Conservation (phyloP, 257 asterid genomes). For the Craterostigma plantagineum region DNA sequence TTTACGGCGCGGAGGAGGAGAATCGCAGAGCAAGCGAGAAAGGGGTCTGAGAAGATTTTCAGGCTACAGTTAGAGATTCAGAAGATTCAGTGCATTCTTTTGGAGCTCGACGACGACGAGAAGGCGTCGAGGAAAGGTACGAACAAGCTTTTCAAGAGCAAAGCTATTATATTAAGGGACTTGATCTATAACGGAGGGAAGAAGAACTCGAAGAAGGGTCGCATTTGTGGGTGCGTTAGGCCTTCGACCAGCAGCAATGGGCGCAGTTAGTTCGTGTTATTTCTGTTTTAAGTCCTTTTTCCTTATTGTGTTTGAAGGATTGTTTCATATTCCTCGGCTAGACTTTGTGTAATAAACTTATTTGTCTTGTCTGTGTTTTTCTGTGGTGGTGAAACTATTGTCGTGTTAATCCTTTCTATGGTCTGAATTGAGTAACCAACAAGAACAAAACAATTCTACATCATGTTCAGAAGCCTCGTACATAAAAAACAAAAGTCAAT, state of each 20-base stretch:
- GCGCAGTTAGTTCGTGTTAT: conserved; percentile 6
- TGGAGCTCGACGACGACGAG: conserved; percentile 52
- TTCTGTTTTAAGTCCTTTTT: too few species aligned
- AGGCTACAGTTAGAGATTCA: conserved; percentile 51
- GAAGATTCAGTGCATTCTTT: conserved; percentile 45
- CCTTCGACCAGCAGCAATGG: conserved; percentile 30
- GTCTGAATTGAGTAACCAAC: too few species aligned
- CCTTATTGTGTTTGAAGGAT: too few species aligned
- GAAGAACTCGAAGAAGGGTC: conserved; percentile 44
- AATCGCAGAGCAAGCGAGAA: conserved; percentile 48
- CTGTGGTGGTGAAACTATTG: too few species aligned
- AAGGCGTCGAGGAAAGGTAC: conserved; percentile 26
- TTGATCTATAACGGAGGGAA: conserved; percentile 49
- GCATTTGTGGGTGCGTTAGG: conserved; percentile 49
- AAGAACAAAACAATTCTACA: too few species aligned
- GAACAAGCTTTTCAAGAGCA: conserved; percentile 31
- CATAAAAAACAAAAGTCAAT: too few species aligned
- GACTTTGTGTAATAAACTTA: background rate
- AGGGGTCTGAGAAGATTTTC: conserved; percentile 57
- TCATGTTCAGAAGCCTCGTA: too few species aligned
- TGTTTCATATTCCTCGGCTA: conserved; percentile 7
- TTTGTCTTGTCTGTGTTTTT: too few species aligned
- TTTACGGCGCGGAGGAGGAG: conserved; percentile 26
- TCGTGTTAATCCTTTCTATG: too few species aligned
- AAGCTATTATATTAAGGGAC: conserved; percentile 49